Conservation (phyloP, 352 stramenopile genomes). For the Globisporangium lucens region DNA sequence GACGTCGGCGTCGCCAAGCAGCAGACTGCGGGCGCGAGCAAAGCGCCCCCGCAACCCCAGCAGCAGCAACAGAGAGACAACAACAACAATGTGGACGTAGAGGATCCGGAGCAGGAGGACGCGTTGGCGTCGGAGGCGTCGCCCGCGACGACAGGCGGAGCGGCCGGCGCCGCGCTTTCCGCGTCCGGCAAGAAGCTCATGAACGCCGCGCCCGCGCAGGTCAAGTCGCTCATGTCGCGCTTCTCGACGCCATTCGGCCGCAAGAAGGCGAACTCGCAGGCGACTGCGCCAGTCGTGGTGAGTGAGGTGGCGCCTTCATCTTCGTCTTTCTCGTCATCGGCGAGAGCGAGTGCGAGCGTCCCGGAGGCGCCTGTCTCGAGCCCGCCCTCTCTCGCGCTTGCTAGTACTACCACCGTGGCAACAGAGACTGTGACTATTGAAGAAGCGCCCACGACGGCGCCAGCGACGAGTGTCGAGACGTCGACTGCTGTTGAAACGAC, state of each 20-base stretch:
- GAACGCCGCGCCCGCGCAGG: conserved; percentile 18
- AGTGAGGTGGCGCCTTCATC: neutral
- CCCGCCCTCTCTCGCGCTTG: neutral
- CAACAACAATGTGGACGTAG: conserved; percentile 16
- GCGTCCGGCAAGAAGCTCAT: conserved; percentile 20
- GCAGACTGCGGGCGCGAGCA: neutral
- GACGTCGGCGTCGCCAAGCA: neutral
- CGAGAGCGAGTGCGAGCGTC: neutral
- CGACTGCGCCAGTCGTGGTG: neutral
- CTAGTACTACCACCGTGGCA: neutral
- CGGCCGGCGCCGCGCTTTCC: conserved; percentile 4
- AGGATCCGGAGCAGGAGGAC: conserved; percentile 24
- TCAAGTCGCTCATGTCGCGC: conserved; percentile 22
- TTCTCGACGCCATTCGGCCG: conserved; percentile 19
- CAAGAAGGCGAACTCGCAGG: conserved; percentile 12
- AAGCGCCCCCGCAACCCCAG: neutral
- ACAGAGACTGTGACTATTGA: neutral
- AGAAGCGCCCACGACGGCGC: neutral
- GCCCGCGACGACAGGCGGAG: neutral
- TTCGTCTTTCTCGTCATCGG: neutral
- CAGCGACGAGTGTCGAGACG: neutral
- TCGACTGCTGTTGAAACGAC: neutral
- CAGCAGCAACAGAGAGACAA: neutral
- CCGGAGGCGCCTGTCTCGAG: neutral
- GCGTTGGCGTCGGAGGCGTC: conserved; percentile 6